Base-by-base conservation (phyloP, 163 green algal species). In the Chloroidium sp. region DNA sequence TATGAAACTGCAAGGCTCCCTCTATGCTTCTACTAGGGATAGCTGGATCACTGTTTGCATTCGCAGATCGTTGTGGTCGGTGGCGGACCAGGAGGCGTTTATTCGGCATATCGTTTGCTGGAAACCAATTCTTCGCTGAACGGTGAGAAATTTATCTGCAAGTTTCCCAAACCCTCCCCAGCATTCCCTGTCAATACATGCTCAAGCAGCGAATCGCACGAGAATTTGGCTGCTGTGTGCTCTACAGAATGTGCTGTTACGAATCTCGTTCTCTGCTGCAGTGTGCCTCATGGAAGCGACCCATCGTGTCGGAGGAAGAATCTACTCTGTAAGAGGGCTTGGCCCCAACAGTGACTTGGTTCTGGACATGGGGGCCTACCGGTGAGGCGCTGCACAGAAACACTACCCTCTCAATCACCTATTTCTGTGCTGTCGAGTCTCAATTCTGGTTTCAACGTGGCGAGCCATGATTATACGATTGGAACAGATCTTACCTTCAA, bases 361-460 rank as follows among this genome's bases (percentile, higher is more conserved):
- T 6, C 59, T 82, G 59, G 79, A 82, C 72, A 82, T 82, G 78
- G 78, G 78, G 60, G 78, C 78, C 2, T 82, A 82, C 78, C 77
- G 64, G 36, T 36, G 36, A 36, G 36, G 36, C 36, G 36, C 36
- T 36, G 36, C 36, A 36, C 36, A 36, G 67, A 10, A n/a, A 10
- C 67, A 10, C 10, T 72, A 6, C 10, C 67, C 10, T 72, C 67
- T 72, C 67, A 72, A 72, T 72, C 67, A 72, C 6, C 67, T n/a
- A 10, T 72, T 6, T 72, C 10, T 72, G 67, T 10, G 10, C 6
- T 72, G 67, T 72, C 6, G 10, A 72, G 67, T 72, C 6, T 72
- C 67, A 72, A n/a, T 72, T 72, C 6, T 72, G 67, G 6, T 72
- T n/a, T 72, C 36, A 36, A 36, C 36, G 36, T 72, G 6, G 67